phyloP scores from a whole-genome alignment of 169 alveolate species.

The Plasmodium gaboni region DNA sequence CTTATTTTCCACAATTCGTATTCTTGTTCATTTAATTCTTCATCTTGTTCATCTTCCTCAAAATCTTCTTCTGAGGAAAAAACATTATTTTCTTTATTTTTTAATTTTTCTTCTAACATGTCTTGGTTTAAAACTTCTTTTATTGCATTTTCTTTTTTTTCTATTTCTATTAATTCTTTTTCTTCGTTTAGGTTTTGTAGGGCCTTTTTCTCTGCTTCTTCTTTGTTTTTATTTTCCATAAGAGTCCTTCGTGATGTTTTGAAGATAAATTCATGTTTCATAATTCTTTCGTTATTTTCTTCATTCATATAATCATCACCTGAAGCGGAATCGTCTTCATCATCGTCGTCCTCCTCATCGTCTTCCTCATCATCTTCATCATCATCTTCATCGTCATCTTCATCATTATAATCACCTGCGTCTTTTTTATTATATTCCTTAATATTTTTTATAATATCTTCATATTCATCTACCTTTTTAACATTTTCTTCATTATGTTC shows the following conservation, averaged over 20 bases:
- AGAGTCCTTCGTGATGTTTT: slow-evolving; percentile 31
- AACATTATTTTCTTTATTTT: slow-evolving; percentile 40
- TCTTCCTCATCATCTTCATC: slow-evolving; percentile 20
- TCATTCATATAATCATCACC: slow-evolving; percentile 23
- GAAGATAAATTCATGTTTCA: slow-evolving; percentile 50
- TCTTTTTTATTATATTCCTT: neutral
- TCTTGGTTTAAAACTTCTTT: slow-evolving; percentile 46
- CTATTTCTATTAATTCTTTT: slow-evolving; percentile 42
- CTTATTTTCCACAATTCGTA: slow-evolving; percentile 87
- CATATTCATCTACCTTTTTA: neutral
- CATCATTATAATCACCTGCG: neutral
- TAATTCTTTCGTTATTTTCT: neutral
- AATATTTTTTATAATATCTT: neutral
- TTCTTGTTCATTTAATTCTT: slow-evolving; percentile 65
- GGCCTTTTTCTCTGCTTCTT: slow-evolving; percentile 14
- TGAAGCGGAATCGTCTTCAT: neutral
- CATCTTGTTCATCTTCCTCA: slow-evolving; percentile 66
- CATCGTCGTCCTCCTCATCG: slow-evolving; percentile 19
- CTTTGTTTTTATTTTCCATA: slow-evolving; percentile 20
- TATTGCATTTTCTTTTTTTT: slow-evolving; percentile 65
- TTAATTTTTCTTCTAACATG: slow-evolving; percentile 36
- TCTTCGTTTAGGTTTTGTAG: slow-evolving; percentile 4
- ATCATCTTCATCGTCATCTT: neutral
- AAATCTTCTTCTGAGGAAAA: slow-evolving; percentile 73
- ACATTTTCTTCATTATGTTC: slow-evolving; percentile 5